Percentiles rank a stretch among this genome's conserved stretches.
These are phyloP conservation scores for Glarea lozoyensis DNA, from an alignment of 495 filamentous ascomycete species.

Conservation along the genomic window DNA sequence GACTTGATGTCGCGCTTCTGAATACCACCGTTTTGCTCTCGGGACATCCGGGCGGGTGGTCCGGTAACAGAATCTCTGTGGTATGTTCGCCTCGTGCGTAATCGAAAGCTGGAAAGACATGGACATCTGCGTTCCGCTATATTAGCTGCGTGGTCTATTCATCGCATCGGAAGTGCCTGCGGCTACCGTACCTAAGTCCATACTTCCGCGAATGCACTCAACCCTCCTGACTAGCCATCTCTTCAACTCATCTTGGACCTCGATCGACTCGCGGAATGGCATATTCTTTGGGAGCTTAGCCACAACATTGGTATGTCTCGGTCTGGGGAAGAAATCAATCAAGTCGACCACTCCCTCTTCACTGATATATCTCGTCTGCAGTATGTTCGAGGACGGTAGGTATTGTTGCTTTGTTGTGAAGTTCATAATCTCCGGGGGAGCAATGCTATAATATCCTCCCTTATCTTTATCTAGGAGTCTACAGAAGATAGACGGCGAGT, in stretches of 20 bases:
- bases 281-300: constrained; percentile 32
- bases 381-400: constrained; percentile 58
- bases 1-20: constrained; percentile 41
- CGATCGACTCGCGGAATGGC: constrained; percentile 41
- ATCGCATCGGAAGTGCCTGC: neutral
- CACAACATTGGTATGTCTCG: constrained; percentile 26
- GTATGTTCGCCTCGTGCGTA: constrained; percentile 53
- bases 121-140: constrained; percentile 32
- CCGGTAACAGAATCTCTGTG: constrained; percentile 34
- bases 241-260: constrained; percentile 45
- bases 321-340: constrained; percentile 63
- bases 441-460: constrained; percentile 60
- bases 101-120: constrained; percentile 62
- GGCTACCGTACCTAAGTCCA: constrained; percentile 37
- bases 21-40: constrained; percentile 54
- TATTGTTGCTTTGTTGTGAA: constrained; percentile 63
- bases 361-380: constrained; percentile 62
- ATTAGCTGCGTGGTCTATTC: too few relatives aligned
- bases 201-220: constrained; percentile 55
- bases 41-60: constrained; percentile 22
- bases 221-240: constrained; percentile 55
- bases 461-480: constrained; percentile 61
- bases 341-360: constrained; percentile 64
- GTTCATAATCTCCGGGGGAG: constrained; percentile 32
- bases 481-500: constrained; percentile 58